phyloP scores from a whole-genome alignment of 176 grass and related monocot species.

The Stipa capillata region DNA sequence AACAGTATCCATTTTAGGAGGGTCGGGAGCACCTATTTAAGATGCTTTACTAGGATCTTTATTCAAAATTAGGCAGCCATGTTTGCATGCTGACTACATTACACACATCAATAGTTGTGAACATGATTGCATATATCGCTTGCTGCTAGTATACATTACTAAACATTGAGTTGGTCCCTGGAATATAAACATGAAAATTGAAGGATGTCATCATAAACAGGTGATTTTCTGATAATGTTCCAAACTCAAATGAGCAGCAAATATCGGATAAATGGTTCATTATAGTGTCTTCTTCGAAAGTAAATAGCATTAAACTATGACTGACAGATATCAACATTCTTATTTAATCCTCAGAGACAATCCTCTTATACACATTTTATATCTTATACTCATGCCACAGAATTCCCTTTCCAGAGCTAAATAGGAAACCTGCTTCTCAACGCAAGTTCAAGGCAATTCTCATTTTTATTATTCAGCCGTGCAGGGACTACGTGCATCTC shows the following conservation, averaged over 20 bases:
- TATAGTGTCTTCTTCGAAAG: not conserved
- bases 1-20: not conserved
- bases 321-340: not conserved
- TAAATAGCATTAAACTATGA: not conserved
- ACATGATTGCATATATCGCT: not conserved
- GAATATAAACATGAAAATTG: not conserved
- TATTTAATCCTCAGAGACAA: not conserved
- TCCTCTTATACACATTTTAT: too few species aligned
- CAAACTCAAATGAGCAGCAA: not conserved
- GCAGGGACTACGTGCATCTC: too few species aligned
- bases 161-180: not conserved
- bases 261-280: not conserved
- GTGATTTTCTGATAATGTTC: not conserved
- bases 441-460: not conserved
- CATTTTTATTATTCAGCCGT: not conserved
- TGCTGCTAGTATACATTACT: not conserved
- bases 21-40: not conserved
- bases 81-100: not conserved
- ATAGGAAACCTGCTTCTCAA: not conserved
- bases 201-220: not conserved
- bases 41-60: not conserved
- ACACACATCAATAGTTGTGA: not conserved
- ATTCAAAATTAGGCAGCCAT: not conserved
- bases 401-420: not conserved
- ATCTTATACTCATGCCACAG: not conserved